Conservation (phyloP, 495 filamentous ascomycete species). For the Penicillium salamii region DNA sequence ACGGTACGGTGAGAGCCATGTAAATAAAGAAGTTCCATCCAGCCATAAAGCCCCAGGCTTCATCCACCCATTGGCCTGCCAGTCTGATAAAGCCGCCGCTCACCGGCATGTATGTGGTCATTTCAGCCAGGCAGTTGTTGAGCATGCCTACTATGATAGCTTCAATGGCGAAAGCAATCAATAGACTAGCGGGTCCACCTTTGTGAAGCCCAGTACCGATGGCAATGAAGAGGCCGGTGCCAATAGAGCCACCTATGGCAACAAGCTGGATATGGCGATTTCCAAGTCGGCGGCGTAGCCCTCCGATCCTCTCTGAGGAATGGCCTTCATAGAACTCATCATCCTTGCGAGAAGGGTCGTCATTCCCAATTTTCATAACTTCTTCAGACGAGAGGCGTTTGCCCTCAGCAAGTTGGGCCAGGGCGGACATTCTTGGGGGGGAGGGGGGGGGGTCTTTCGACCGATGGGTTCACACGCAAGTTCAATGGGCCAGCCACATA, state of each 20-base stretch:
- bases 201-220: slow-evolving; percentile 66
- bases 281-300: slow-evolving; percentile 14
- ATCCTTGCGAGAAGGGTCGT: too few relatives aligned
- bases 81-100: slow-evolving; percentile 78
- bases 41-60: slow-evolving; percentile 49
- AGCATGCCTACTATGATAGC: slow-evolving; percentile 12
- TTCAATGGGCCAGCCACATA: too few relatives aligned
- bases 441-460: too few relatives aligned
- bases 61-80: slow-evolving; percentile 77
- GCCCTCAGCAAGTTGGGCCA: too few relatives aligned
- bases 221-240: slow-evolving; percentile 69
- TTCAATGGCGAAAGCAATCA: slow-evolving; percentile 62
- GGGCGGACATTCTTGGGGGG: too few relatives aligned
- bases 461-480: too few relatives aligned
- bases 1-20: slow-evolving; percentile 61
- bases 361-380: too few relatives aligned
- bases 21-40: slow-evolving; percentile 66
- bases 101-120: slow-evolving; percentile 75
- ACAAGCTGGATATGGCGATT: slow-evolving; percentile 67
- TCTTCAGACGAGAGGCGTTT: too few relatives aligned
- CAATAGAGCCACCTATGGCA: slow-evolving; percentile 70
- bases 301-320: too few relatives aligned
- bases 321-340: too few relatives aligned
- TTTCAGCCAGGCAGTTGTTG: slow-evolving; percentile 56
- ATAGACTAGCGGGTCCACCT: slow-evolving; percentile 69